Evolutionary conservation across 257 asterid species (phyloP).

Genomic region (Solanum megistacrolobum): DNA sequence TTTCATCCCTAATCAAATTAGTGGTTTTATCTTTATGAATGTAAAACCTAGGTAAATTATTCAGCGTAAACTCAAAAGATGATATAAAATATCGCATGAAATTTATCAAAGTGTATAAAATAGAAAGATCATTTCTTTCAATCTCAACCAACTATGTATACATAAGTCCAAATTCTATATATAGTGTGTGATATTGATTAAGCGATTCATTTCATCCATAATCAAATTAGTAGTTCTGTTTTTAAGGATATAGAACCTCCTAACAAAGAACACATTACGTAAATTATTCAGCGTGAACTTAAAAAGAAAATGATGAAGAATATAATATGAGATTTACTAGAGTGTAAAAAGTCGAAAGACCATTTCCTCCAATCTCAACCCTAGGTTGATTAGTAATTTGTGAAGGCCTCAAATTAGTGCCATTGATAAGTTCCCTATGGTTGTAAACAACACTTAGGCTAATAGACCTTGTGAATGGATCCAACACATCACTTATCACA

Average conservation of each 20-base stretch:
- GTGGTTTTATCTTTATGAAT: not conserved
- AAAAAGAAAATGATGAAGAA: not conserved
- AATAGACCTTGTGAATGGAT: conserved; percentile 42
- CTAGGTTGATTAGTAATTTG: conserved; percentile 53
- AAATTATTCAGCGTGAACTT: too few relatives aligned
- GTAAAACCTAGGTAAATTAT: not conserved
- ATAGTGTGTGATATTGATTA: not conserved
- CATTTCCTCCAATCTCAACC: conserved; percentile 67
- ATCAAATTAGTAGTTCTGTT: rapidly evolving
- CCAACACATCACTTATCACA: conserved; percentile 63
- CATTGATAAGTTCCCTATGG: conserved; percentile 39
- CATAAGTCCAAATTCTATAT: not conserved
- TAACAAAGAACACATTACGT: too few relatives aligned
- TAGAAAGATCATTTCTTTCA: too few relatives aligned
- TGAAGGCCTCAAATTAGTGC: conserved; percentile 53
- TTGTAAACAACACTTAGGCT: conserved; percentile 28
- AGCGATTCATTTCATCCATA: not conserved
- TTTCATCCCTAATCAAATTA: not conserved
- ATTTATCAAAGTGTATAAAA: too few relatives aligned
- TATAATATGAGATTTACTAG: conserved; percentile 17
- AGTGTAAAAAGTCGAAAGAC: conserved; percentile 59
- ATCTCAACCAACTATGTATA: not conserved
- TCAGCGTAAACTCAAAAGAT: not conserved
- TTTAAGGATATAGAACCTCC: not conserved
- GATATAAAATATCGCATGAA: too few relatives aligned